Base-by-base conservation (phyloP, 139 green algal genomes). In the Picochlorum costavermella region DNA sequence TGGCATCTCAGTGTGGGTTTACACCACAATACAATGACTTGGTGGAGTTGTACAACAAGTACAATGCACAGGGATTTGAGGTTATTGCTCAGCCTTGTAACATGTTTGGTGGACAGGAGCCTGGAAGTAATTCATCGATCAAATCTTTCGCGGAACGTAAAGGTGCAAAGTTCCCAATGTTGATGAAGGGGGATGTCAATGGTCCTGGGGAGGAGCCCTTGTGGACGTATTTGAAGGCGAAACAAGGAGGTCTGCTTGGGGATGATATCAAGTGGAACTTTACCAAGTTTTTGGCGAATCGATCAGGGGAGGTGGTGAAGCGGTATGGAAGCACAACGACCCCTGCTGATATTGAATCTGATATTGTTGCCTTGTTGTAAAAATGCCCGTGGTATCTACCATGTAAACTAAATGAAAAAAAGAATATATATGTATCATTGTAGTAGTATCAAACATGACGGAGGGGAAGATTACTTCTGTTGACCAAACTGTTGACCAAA, bases 21-120 rank as follows among this genome's bases (percentile, higher is more conserved):
- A 82, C 76, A 4, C 71, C 65, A 2, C 76, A 83, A 57, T 83
- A 82, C 61, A 67, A 74, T 8, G 86, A 85, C 36, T 78, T 94
- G 33, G 71, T 73, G 44, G 66, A 78, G 51, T 69, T 94, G 23
- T 81, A 93, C 51, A 56, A 86, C 9, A 89, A 88, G 71, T 92
- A 88, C 65, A 67, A 63, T 1, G 28, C 50, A 1, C 53, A 84
- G 29, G 86, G 83, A 1, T 59, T 93, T 9, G 85, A 87, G 57
- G 80, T 93, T 40, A 66, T 93, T 50, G 86, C 72, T 9, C 88
- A 88, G 63, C 84, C 84, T 2, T 91, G 84, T 79, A 91, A 91
- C 70, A 79, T 88, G 69, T 90, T 94, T 61, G 83, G 85, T 43
- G 23, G 59, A 3, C 85, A 94, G 70, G 86, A 94, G 72, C 86